phyloP scores from a whole-genome alignment of 2,329 filamentous ascomycete genomes.

The Cryphonectria radicalis region DNA sequence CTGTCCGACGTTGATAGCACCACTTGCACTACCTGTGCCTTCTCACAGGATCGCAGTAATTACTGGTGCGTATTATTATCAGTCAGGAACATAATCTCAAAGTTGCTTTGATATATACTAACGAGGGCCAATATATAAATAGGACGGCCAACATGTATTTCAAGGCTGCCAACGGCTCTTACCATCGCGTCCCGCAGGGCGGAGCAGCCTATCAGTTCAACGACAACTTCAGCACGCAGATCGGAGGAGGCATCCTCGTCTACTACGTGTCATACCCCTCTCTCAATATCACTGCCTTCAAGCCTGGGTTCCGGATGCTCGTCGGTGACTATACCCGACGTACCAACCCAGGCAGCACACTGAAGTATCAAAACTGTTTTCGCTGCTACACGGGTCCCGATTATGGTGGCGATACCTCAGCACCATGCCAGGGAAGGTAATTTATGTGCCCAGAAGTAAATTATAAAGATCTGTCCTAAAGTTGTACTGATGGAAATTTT shows the following conservation, averaged over 20 bases:
- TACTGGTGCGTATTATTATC: slow-evolving; percentile 4
- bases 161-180: slow-evolving; percentile 33
- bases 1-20: background rate
- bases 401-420: slow-evolving; percentile 1
- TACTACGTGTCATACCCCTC: slow-evolving; percentile 39
- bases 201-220: slow-evolving; percentile 25
- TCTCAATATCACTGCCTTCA: slow-evolving; percentile 45
- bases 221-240: slow-evolving; percentile 31
- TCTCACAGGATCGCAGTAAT: slow-evolving; percentile 21
- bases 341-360: slow-evolving; percentile 1
- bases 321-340: slow-evolving; percentile 44
- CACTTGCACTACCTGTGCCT: slow-evolving; percentile 29
- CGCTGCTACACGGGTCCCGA: slow-evolving; percentile 12
- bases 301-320: slow-evolving; percentile 52
- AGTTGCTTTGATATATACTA: background rate
- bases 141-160: slow-evolving; percentile 22
- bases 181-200: slow-evolving; percentile 38
- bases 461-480: background rate
- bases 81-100: no score
- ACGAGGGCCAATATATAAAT: background rate
- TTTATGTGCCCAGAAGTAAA: background rate
- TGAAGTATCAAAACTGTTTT: slow-evolving; percentile 9
- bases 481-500: background rate
- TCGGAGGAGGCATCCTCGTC: slow-evolving; percentile 30
- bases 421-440: slow-evolving; percentile 12